Evolutionary conservation across 2,329 filamentous ascomycete genomes (phyloP).

Genomic region (Beauveria asiatica): DNA sequence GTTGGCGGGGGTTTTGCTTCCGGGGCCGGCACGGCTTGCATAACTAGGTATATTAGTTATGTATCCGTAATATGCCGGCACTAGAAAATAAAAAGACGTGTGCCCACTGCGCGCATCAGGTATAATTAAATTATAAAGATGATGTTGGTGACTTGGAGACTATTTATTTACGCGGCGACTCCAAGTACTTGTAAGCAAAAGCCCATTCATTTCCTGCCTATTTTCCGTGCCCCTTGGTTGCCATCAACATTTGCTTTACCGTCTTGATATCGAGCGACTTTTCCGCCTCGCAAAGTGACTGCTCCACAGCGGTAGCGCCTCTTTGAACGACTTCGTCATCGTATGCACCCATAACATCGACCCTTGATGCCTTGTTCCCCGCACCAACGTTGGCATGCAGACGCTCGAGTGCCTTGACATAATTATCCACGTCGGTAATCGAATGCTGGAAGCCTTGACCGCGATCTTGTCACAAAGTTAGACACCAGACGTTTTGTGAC

Average conservation of each 20-base stretch:
- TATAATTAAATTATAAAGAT: too few species aligned
- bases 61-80: not conserved
- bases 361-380: constrained; percentile 8
- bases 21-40: not conserved
- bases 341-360: constrained; percentile 20
- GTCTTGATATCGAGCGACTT: constrained; percentile 21
- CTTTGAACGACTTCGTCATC: constrained; percentile 25
- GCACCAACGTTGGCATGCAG: constrained; percentile 10
- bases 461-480: constrained; percentile 21
- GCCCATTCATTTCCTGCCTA: not conserved
- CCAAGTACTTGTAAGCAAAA: not conserved
- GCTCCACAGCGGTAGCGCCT: constrained; percentile 25
- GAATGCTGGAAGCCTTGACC: constrained; percentile 37
- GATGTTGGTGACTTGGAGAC: too few species aligned
- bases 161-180: not conserved
- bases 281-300: constrained; percentile 26
- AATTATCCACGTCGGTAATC: constrained; percentile 31
- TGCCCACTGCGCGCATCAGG: too few species aligned
- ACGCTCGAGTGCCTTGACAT: constrained; percentile 24
- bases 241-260: constrained; percentile 26
- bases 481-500: not conserved
- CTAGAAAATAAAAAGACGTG: too few species aligned
- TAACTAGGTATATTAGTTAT: too few species aligned
- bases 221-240: constrained; percentile 19
- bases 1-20: not conserved